These are phyloP conservation scores for Leccinum colubrinum DNA, from an alignment of 1,284 basidiomycete species.

Conservation along the genomic window DNA sequence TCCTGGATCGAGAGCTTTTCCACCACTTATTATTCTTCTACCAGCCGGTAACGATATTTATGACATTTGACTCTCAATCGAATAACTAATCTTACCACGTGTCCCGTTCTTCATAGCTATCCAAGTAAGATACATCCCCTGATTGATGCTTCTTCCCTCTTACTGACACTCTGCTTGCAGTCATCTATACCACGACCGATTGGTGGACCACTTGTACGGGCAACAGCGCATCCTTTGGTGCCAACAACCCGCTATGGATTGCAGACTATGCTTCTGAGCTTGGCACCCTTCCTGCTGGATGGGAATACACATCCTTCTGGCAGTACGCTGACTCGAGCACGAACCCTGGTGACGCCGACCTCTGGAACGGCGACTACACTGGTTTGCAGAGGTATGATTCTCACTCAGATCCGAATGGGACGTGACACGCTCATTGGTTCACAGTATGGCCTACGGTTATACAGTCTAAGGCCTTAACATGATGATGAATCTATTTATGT, in stretches of 20 bases:
- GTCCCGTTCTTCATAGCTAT: conserved; percentile 27
- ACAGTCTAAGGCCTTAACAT: background rate
- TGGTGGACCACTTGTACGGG: conserved; percentile 72
- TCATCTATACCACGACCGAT: conserved; percentile 62
- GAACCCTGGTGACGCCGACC: conserved; percentile 56
- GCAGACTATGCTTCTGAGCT: conserved; percentile 50
- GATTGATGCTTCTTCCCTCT: background rate
- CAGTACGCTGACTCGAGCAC: conserved; percentile 53
- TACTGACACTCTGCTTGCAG: conserved; percentile 22
- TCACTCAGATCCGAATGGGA: background rate
- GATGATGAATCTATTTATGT: background rate
- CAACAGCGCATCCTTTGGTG: conserved; percentile 48
- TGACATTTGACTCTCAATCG: background rate
- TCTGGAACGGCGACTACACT: conserved; percentile 46
- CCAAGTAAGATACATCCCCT: conserved; percentile 27
- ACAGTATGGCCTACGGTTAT: conserved; percentile 19
- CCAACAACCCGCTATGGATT: conserved; percentile 57
- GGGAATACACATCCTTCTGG: conserved; percentile 59
- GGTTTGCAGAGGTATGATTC: conserved; percentile 25
- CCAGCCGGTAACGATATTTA: conserved; percentile 39
- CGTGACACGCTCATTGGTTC: background rate
- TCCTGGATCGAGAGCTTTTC: conserved; percentile 64
- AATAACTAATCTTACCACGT: conserved; percentile 2
- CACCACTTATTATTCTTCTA: conserved; percentile 54
- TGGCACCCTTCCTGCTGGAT: conserved; percentile 57